Evolutionary conservation across 768 basidiomycete species (phyloP).

Genomic region (Hemileccinum impolitum): DNA sequence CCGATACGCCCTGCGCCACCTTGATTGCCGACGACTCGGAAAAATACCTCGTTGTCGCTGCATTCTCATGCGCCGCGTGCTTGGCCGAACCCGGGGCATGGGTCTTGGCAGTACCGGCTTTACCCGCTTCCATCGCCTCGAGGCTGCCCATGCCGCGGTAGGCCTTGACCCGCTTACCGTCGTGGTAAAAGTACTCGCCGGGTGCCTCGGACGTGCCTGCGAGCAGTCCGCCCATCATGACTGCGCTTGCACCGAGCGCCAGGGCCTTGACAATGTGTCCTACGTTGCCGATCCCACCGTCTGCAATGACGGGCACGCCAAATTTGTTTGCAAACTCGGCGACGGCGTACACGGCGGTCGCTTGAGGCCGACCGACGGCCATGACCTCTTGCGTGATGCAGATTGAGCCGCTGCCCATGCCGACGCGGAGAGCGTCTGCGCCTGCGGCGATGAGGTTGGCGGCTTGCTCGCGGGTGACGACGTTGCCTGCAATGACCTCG

Average conservation of each 20-base stretch:
- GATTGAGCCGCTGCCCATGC: constrained; percentile 98
- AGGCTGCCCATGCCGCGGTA: constrained; percentile 98
- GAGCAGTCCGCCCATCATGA: constrained; percentile 98
- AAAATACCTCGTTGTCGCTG: constrained; percentile 82
- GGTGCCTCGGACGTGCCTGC: constrained; percentile 97
- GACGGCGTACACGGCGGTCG: constrained; percentile 96
- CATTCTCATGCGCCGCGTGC: constrained; percentile 73
- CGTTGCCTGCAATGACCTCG: constrained; percentile 95
- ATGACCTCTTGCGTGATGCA: constrained; percentile 99
- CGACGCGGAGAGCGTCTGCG: constrained; percentile 91
- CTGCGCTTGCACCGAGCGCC: constrained; percentile 88
- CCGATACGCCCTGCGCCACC: constrained; percentile 95
- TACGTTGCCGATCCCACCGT: constrained; percentile 93
- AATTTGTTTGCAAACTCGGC: constrained; percentile 91
- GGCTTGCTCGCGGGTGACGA: constrained; percentile 97
- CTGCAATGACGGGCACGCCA: constrained; percentile 94
- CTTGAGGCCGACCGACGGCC: constrained; percentile 98
- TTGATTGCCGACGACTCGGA: constrained; percentile 72
- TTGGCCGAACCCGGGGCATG: constrained; percentile 37
- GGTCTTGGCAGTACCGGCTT: constrained; percentile 23
- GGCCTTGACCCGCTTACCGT: constrained; percentile 97
- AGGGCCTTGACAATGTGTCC: constrained; percentile 98
- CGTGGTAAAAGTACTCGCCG: constrained; percentile 99
- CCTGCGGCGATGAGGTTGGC: constrained; percentile 91
- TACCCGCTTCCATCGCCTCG: constrained; percentile 88